These are phyloP conservation scores for Liquidambar formosana DNA, from an alignment of 164 flowering plant species.

Conservation along the genomic window DNA sequence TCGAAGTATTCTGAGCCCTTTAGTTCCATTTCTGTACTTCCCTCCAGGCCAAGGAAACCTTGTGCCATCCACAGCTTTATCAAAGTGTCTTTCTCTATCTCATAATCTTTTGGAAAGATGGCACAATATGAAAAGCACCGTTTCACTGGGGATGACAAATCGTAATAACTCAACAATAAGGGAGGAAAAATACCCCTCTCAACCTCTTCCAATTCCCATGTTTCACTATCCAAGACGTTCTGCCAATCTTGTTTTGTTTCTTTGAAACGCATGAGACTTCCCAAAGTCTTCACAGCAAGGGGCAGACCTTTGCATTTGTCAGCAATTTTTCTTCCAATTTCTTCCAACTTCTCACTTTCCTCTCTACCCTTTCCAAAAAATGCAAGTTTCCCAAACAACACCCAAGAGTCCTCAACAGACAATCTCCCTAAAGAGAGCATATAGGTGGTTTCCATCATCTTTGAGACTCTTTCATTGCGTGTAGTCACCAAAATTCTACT, in stretches of 20 bases:
- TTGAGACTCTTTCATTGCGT: not conserved
- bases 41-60: not conserved
- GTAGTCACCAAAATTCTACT: constrained; percentile 6
- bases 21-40: not conserved
- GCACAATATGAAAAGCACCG: constrained; percentile 3
- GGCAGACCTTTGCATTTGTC: too few relatives aligned
- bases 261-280: too few relatives aligned
- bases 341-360: not conserved
- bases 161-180: too few relatives aligned
- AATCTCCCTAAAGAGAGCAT: not conserved
- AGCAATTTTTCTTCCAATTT: too few relatives aligned
- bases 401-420: not conserved
- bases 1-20: not conserved
- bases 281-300: too few relatives aligned
- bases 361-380: not conserved
- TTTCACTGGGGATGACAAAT: not conserved
- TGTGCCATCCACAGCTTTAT: not conserved
- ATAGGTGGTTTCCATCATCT: not conserved
- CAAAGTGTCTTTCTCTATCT: not conserved
- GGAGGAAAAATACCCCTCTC: not conserved
- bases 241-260: not conserved
- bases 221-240: not conserved
- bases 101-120: not conserved
- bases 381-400: not conserved
- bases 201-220: not conserved